These are phyloP conservation scores for Pythium sp. DNA, from an alignment of 352 stramenopile species.

Conservation along the genomic window DNA sequence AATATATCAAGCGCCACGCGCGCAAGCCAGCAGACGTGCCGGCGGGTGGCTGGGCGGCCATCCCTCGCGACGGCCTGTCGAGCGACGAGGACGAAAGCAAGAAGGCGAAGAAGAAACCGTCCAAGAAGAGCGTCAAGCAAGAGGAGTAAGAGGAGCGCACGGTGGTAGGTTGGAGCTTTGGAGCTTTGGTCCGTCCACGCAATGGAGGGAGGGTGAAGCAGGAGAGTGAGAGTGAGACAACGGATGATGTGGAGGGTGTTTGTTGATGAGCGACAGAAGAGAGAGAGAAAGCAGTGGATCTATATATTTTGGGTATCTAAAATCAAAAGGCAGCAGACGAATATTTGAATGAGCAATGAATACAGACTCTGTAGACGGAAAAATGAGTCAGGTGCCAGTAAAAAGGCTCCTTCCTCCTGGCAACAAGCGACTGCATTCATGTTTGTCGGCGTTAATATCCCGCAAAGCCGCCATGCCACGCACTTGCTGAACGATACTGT, in stretches of 20 bases:
- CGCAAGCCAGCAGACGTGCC: conserved; percentile 69
- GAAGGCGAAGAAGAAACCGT: conserved; percentile 29
- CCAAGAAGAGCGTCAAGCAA: conserved; percentile 11
- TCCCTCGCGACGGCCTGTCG: conserved; percentile 71
- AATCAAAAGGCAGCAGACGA: too few relatives aligned
- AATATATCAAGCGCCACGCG: conserved; percentile 85
- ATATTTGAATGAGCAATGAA: too few relatives aligned
- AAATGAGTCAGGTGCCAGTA: neutral
- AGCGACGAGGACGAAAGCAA: conserved; percentile 78
- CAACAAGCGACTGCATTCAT: too few relatives aligned
- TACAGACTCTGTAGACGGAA: too few relatives aligned
- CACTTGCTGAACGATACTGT: neutral
- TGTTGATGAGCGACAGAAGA: neutral
- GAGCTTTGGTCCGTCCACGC: neutral
- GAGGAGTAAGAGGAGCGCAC: neutral
- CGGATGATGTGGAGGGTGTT: neutral
- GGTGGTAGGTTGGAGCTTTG: neutral
- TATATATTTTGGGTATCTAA: conserved; percentile 1
- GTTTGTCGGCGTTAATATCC: too few relatives aligned
- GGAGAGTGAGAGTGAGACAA: neutral
- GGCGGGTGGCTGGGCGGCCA: conserved; percentile 61
- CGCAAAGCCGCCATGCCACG: neutral
- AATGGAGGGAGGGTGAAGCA: neutral
- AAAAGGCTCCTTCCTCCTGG: neutral
- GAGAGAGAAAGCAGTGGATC: neutral